Conservation (phyloP, 2,329 filamentous ascomycete genomes). For the Scedosporium dehoogii region DNA sequence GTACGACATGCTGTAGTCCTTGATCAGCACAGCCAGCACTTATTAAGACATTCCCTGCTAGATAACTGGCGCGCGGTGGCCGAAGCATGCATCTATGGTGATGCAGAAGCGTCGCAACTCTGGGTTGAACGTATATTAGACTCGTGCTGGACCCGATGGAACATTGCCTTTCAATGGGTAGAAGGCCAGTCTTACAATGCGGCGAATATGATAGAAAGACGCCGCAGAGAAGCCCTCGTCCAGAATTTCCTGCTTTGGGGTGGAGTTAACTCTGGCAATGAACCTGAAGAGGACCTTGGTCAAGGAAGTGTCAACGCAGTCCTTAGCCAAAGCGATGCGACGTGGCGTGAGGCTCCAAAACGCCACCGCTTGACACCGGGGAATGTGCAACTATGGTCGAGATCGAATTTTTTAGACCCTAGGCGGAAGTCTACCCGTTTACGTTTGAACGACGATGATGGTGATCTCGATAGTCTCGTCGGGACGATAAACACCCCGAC, state of each 20-base stretch:
- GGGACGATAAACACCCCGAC: constrained; percentile 30
- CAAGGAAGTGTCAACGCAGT: neutral
- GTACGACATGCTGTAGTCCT: neutral
- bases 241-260: constrained; percentile 6
- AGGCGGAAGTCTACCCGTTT: neutral
- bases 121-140: constrained; percentile 7
- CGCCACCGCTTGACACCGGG: neutral
- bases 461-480: neutral
- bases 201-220: constrained; percentile 4
- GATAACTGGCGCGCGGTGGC: neutral
- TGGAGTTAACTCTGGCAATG: neutral
- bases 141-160: constrained; percentile 11
- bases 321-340: neutral
- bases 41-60: neutral
- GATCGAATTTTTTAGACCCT: neutral
- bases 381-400: neutral
- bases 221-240: constrained; percentile 8
- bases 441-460: neutral
- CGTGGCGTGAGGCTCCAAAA: neutral
- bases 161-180: constrained; percentile 8
- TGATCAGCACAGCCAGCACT: neutral
- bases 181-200: constrained; percentile 11
- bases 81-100: neutral
- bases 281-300: neutral
- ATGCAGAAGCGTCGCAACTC: constrained; percentile 3